Evolutionary conservation across 352 stramenopile genomes (phyloP).

Genomic region (Phytopythium helicoides): DNA sequence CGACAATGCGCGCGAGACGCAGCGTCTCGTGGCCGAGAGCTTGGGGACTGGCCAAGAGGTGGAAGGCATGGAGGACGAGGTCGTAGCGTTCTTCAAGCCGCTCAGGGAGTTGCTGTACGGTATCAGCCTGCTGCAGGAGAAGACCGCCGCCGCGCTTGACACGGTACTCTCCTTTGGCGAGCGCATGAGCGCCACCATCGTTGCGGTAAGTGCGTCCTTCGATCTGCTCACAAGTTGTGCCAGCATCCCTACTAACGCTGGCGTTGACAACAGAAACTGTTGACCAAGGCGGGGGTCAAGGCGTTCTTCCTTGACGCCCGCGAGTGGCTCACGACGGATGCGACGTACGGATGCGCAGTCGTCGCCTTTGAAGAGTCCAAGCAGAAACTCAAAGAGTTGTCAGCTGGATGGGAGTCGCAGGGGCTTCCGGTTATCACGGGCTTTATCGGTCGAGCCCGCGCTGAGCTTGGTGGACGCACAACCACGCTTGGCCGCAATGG

Average conservation of each 20-base stretch:
- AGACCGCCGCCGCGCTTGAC: constrained; percentile 64
- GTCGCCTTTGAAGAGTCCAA: constrained; percentile 80
- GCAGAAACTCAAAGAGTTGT: constrained; percentile 49
- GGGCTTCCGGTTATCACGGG: constrained; percentile 71
- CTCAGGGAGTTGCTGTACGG: constrained; percentile 75
- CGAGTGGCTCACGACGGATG: constrained; percentile 75
- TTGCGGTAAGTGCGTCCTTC: constrained; percentile 50
- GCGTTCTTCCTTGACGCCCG: constrained; percentile 66
- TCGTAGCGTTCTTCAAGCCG: constrained; percentile 67
- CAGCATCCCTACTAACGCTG: too few relatives aligned
- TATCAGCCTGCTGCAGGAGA: constrained; percentile 74
- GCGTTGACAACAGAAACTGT: constrained; percentile 35
- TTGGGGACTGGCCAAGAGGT: constrained; percentile 13
- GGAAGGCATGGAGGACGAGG: constrained; percentile 51
- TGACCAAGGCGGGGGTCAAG: constrained; percentile 60
- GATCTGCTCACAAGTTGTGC: too few relatives aligned
- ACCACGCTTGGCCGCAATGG: constrained; percentile 83
- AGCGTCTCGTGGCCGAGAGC: constrained; percentile 23
- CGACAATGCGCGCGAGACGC: constrained; percentile 67
- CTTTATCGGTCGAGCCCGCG: constrained; percentile 59
- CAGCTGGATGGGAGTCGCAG: constrained; percentile 33
- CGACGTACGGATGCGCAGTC: constrained; percentile 68
- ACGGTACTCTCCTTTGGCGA: constrained; percentile 80
- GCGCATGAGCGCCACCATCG: constrained; percentile 69
- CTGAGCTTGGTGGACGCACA: constrained; percentile 42